Conservation (phyloP, 2,329 filamentous ascomycete species). For the Alternaria brassicicola region DNA sequence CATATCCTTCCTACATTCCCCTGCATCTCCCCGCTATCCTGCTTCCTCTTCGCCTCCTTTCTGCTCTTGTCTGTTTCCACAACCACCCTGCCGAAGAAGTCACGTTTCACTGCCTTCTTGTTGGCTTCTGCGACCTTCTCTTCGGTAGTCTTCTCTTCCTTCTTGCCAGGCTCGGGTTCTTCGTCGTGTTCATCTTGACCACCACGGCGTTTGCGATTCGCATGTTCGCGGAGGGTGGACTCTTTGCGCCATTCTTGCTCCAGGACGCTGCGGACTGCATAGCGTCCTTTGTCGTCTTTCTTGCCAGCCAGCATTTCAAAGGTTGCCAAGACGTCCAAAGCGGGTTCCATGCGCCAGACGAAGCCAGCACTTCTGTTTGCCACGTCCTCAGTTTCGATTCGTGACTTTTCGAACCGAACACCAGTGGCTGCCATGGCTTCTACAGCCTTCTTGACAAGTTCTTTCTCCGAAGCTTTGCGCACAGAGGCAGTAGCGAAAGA, state of each 20-base stretch:
- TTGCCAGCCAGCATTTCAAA: conserved; percentile 71
- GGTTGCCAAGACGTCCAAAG: conserved; percentile 76
- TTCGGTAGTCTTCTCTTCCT: conserved; percentile 25
- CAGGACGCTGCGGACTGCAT: conserved; percentile 88
- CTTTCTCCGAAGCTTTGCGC: conserved; percentile 82
- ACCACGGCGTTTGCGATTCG: conserved; percentile 64
- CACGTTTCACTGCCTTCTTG: conserved; percentile 64
- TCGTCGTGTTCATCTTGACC: conserved; percentile 32
- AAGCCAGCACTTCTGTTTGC: conserved; percentile 62
- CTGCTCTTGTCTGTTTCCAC: conserved; percentile 52
- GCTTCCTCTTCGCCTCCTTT: conserved; percentile 52
- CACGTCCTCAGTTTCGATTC: conserved; percentile 72
- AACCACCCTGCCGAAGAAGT: conserved; percentile 85
- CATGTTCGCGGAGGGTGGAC: conserved; percentile 68
- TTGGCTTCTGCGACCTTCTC: conserved; percentile 33
- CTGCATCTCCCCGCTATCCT: conserved; percentile 41
- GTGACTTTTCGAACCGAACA: conserved; percentile 78
- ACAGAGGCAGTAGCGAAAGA: conserved; percentile 75
- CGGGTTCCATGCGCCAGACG: conserved; percentile 94
- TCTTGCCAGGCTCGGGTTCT: conserved; percentile 16
- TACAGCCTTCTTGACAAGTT: conserved; percentile 79
- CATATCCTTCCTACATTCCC: conserved; percentile 69
- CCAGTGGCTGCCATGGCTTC: conserved; percentile 83
- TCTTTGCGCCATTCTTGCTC: conserved; percentile 87
- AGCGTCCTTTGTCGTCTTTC: conserved; percentile 77